Percentiles rank a stretch among this genome's conserved stretches.
Evolutionary conservation across 1,284 basidiomycete genomes (phyloP).

Genomic region (Rhodotorula sp.): DNA sequence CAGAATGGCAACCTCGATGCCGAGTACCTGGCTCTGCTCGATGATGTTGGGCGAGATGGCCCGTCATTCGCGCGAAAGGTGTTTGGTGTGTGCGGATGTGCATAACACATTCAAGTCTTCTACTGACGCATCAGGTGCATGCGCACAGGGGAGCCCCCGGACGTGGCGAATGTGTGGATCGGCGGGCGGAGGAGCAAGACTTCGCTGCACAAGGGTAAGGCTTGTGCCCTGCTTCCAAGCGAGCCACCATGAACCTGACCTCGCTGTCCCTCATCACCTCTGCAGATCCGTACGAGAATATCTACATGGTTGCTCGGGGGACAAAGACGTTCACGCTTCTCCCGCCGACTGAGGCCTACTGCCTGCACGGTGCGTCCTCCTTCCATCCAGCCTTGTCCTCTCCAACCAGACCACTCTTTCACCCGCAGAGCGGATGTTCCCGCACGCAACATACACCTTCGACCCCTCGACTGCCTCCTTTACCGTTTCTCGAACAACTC

Average conservation of each 20-base stretch:
- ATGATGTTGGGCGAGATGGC: slow-evolving; percentile 28
- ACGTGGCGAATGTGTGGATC: slow-evolving; percentile 90
- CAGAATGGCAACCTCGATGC: slow-evolving; percentile 83
- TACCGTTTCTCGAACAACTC: slow-evolving; percentile 12
- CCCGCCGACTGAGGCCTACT: slow-evolving; percentile 82
- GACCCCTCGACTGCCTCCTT: slow-evolving; percentile 10
- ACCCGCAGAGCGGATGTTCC: slow-evolving; percentile 21
- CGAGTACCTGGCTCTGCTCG: slow-evolving; percentile 19
- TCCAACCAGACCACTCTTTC: slow-evolving; percentile 25
- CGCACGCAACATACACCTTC: slow-evolving; percentile 22
- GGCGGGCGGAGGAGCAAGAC: slow-evolving; percentile 74
- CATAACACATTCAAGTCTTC: not conserved
- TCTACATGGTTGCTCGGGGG: slow-evolving; percentile 81
- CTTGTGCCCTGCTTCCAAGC: not conserved
- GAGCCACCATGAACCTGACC: not conserved
- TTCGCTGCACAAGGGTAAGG: slow-evolving; percentile 76
- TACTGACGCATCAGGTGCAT: not conserved
- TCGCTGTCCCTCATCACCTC: not conserved
- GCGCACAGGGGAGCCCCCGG: slow-evolving; percentile 56
- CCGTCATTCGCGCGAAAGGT: slow-evolving; percentile 31
- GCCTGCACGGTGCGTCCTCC: slow-evolving; percentile 70
- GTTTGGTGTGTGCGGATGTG: slow-evolving; percentile 22
- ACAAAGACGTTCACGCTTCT: slow-evolving; percentile 79
- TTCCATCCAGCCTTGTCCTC: not conserved
- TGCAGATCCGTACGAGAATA: slow-evolving; percentile 85